Evolutionary conservation across 2,329 filamentous ascomycete species (phyloP).

Genomic region (Penicillium sp.): DNA sequence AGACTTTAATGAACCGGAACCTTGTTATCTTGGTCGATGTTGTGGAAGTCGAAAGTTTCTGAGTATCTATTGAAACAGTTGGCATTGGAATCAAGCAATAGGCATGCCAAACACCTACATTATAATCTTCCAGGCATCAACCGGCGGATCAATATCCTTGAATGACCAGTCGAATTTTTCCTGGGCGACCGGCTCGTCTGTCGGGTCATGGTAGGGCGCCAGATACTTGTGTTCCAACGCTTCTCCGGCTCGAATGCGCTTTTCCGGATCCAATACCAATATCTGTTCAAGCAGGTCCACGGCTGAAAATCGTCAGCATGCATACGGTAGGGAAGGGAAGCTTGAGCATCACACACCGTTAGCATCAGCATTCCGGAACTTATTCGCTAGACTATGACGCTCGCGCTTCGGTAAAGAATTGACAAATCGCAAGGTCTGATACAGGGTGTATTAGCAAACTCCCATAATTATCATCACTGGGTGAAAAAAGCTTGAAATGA

Average conservation of each 20-base stretch:
- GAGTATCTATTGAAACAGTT: slow-evolving; percentile 79
- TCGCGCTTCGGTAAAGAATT: slow-evolving; percentile 95
- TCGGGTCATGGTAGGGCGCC: slow-evolving; percentile 93
- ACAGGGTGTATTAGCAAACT: slow-evolving; percentile 24
- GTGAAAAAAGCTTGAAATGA: too few species aligned
- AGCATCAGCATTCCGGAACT: slow-evolving; percentile 94
- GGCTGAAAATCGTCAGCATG: slow-evolving; percentile 51
- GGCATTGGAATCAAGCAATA: neutral
- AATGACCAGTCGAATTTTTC: slow-evolving; percentile 99
- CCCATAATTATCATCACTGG: neutral
- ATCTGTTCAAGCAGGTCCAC: slow-evolving; percentile 93
- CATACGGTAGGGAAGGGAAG: neutral
- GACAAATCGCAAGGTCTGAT: slow-evolving; percentile 88
- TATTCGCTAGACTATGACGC: slow-evolving; percentile 77
- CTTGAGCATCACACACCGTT: slow-evolving; percentile 57
- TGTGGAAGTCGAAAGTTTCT: slow-evolving; percentile 97
- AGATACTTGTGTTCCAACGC: slow-evolving; percentile 92
- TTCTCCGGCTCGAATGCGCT: slow-evolving; percentile 81
- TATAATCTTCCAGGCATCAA: slow-evolving; percentile 99
- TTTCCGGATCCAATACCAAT: slow-evolving; percentile 98
- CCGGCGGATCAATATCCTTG: slow-evolving; percentile 93
- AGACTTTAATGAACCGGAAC: too few species aligned
- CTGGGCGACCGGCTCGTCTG: slow-evolving; percentile 89
- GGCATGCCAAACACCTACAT: slow-evolving; percentile 63
- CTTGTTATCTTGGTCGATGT: slow-evolving; percentile 63